phyloP scores from a whole-genome alignment of 2,329 filamentous ascomycete species.

The Daldinia sp. region DNA sequence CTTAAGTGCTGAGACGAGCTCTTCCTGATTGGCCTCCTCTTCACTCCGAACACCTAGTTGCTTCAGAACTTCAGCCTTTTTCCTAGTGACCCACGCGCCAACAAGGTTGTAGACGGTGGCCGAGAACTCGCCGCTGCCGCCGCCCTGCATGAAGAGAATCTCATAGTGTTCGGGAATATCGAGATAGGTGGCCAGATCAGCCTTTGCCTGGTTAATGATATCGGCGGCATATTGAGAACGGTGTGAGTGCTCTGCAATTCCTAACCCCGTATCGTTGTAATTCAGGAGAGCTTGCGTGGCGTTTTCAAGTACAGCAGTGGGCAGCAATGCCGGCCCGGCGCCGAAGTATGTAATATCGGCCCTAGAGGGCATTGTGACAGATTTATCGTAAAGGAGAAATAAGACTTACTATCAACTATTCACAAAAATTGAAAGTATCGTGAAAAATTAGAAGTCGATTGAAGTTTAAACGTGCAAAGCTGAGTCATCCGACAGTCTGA shows the following conservation, averaged over 20 bases:
- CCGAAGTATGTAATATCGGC: conserved; percentile 72
- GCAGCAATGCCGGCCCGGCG: conserved; percentile 87
- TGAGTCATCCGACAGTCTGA: conserved; percentile 26
- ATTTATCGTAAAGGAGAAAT: not conserved
- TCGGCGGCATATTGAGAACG: conserved; percentile 79
- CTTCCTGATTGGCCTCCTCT: conserved; percentile 61
- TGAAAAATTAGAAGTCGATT: not conserved
- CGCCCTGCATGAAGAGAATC: conserved; percentile 85
- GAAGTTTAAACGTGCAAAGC: conserved; percentile 6
- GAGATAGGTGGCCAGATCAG: conserved; percentile 75
- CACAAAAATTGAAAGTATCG: not conserved
- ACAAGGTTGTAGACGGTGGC: conserved; percentile 86
- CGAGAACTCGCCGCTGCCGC: conserved; percentile 86
- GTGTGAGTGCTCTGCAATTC: conserved; percentile 90
- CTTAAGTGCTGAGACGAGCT: conserved; percentile 65
- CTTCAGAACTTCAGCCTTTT: conserved; percentile 66
- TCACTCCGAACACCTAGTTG: conserved; percentile 57
- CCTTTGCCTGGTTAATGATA: conserved; percentile 82
- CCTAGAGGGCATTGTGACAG: conserved; percentile 30
- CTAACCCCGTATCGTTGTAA: conserved; percentile 81
- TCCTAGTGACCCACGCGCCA: conserved; percentile 78
- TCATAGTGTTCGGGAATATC: conserved; percentile 89
- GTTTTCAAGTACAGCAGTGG: conserved; percentile 79
- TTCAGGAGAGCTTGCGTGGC: conserved; percentile 82
- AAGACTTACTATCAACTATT: not conserved